Base-by-base conservation (phyloP, 164 flowering plant species). In the Aristolochia californica region DNA sequence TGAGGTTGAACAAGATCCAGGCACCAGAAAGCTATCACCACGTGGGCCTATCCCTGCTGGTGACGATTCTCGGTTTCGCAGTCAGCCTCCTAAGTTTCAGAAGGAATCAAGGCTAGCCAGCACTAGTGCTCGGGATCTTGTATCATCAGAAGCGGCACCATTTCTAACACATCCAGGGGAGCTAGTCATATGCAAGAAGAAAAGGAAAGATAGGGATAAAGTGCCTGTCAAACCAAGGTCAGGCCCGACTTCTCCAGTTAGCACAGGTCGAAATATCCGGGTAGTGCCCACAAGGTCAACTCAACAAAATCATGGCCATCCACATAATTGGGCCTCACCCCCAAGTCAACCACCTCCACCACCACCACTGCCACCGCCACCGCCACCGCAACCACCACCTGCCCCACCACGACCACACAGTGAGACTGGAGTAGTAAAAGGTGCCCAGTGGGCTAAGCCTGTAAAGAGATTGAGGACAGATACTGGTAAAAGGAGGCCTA, bases 381-480 rank as follows among this genome's bases (percentile, higher is more conserved):
- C n/a, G n/a, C n/a, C n/a, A n/a, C n/a, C n/a, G n/a, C n/a, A n/a
- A n/a, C n/a, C n/a, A 49, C 40, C 56, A 61, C 22, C 68, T 56
- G 84, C 77, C 45, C 40, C 56, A 61, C 13, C 68, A 58, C 84
- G 75, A 59, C 83, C 69, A 45, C 54, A 59, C 18, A 26, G 15
- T 30, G 73, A 66, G 52, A 68, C 65, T 14, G 85, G 81, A 13
- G 61, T 57, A 27, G 51, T 58, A 15, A 64, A 58, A 13, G 68
- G 58, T 20, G 62, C 58, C 55, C 68, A 64, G 57, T 93, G 98
- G 98, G 91, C 98, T 14, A 89, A 85, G 65, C 97, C 97, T 47
- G 98, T 93, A 30, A 93, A 93, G 81, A 76, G 90, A 65, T 65
- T 80, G 83, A 80, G 98, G 63, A 83, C 98, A 53, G 98, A 85